Base-by-base conservation (phyloP, 495 filamentous ascomycete species). In the Lasiosphaeriaceae sp. region DNA sequence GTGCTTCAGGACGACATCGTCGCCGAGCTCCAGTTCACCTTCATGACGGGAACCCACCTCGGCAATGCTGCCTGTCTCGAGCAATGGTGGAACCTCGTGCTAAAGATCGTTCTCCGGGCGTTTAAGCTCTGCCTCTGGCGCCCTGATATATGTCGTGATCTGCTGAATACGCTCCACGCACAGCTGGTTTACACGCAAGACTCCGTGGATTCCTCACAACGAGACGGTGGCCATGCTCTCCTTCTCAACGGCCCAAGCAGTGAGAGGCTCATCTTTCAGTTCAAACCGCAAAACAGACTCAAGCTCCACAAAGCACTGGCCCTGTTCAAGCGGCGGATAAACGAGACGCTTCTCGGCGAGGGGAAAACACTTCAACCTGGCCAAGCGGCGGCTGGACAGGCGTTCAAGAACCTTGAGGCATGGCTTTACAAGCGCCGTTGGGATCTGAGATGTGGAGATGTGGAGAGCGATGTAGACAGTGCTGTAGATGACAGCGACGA, bases 1-100 rank as follows among this genome's bases (percentile, higher is more conserved):
- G 56, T 59, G 37, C 50, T 46, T 2, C 69, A 71, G 50, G 56
- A 61, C 66, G 86, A 80, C 55, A 62, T 97, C 3, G 69, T 95
- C n/a, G 93, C 92, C 41, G 92, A 97, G 65, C 63, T 97, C 43
- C 90, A 97, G 63, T 87, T 95, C 63, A 80, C 84, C 35, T 97
- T 94, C 71, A 63, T 97, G 4, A 89, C 87, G 66, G 86, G 90
- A 11, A 75, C 91, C 56, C 88, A 87, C 22, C 76, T 97, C 44
- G 87, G 87, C 68, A 97, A 95, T 66, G 82, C 85, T 59, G 91
- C 90, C 1, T 96, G 90, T 66, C 77, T 92, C 22, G 86, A 92
- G 62, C 91, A 96, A 60, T 98, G 92, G 92, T 89, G 88, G 71
- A 77, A 89, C 57, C 64, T 95, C 24, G 71, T 92, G 7, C 69